Percentiles rank a stretch among this genome's conserved stretches.
These are phyloP conservation scores for Articulospora tetracladia DNA, from an alignment of 495 filamentous ascomycete genomes.

Conservation along the genomic window DNA sequence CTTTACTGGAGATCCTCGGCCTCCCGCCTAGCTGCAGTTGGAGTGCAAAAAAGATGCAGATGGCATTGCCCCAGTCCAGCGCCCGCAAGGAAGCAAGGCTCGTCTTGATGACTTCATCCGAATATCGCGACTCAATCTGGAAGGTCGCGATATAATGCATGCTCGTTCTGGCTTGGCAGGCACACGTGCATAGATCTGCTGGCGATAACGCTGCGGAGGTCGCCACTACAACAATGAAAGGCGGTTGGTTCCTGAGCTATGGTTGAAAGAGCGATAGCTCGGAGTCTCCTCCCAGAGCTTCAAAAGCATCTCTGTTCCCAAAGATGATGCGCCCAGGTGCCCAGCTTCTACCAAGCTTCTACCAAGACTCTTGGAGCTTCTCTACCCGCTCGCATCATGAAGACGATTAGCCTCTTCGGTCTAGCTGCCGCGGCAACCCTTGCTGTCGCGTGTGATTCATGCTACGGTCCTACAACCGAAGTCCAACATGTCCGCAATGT, in stretches of 20 bases:
- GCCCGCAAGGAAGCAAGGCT: not conserved
- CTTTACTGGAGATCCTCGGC: too few species aligned
- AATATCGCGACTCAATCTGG: not conserved
- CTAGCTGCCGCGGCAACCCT: not conserved
- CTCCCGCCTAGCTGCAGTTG: not conserved
- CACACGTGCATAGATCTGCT: not conserved
- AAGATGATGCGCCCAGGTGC: not conserved
- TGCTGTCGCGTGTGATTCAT: slow-evolving; percentile 28
- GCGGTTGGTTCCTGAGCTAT: not conserved
- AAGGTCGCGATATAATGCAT: slow-evolving; percentile 4
- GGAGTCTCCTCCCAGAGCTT: not conserved
- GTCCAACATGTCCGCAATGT: slow-evolving; percentile 36
- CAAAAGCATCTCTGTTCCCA: not conserved
- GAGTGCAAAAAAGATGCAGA: not conserved
- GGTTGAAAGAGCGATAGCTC: not conserved
- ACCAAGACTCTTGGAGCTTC: not conserved
- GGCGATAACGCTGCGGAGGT: slow-evolving; percentile 2
- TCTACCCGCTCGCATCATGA: not conserved
- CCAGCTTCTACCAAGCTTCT: not conserved
- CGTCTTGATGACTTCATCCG: not conserved
- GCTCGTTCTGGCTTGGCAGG: not conserved
- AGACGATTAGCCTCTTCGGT: not conserved
- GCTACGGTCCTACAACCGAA: slow-evolving; percentile 29
- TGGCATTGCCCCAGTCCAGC: not conserved
- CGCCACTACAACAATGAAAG: not conserved